Conservation (phyloP, 768 basidiomycete species). For the Daedalea quercina region DNA sequence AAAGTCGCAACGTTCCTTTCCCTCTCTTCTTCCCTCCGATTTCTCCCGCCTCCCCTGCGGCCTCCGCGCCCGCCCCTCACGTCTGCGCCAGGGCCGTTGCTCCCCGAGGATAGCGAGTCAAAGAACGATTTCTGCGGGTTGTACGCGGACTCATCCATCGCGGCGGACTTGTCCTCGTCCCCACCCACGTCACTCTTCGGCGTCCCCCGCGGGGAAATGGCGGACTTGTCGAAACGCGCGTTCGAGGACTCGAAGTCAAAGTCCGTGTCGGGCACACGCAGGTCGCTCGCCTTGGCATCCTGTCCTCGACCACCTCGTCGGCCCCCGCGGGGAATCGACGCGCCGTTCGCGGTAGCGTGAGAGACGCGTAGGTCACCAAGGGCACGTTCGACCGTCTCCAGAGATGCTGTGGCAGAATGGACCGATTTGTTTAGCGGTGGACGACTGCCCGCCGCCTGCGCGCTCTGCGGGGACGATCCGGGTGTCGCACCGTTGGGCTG, state of each 20-base stretch:
- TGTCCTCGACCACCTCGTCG: conserved; percentile 32
- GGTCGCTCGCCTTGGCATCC: conserved; percentile 27
- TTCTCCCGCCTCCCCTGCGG: conserved; percentile 48
- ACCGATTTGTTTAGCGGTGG: conserved; percentile 39
- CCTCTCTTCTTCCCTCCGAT: conserved; percentile 74
- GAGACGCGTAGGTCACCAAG: conserved; percentile 42
- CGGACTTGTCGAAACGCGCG: conserved; percentile 74
- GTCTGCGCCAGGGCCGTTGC: conserved; percentile 28
- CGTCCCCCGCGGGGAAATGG: conserved; percentile 28
- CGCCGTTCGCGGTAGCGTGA: conserved; percentile 19
- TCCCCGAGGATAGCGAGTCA: conserved; percentile 55
- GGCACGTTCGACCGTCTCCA: conserved; percentile 64
- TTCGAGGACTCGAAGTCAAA: conserved; percentile 80
- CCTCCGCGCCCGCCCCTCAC: conserved; percentile 39
- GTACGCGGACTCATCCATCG: conserved; percentile 46
- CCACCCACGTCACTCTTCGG: conserved; percentile 22
- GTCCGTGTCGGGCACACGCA: conserved; percentile 65
- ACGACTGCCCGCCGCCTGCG: conserved; percentile 17
- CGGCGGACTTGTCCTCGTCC: conserved; percentile 26
- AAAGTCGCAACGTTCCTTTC: conserved; percentile 84
- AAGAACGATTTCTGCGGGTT: conserved; percentile 80
- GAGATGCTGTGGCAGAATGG: conserved; percentile 66
- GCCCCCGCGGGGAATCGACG: conserved; percentile 19
- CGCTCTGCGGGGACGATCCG: conserved; percentile 16
- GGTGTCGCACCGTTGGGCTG: conserved; percentile 8